Evolutionary conservation across 768 basidiomycete genomes (phyloP), one percentile per base, ranked within the genome.

Genomic region (Rossbeevera mucosa): DNA sequence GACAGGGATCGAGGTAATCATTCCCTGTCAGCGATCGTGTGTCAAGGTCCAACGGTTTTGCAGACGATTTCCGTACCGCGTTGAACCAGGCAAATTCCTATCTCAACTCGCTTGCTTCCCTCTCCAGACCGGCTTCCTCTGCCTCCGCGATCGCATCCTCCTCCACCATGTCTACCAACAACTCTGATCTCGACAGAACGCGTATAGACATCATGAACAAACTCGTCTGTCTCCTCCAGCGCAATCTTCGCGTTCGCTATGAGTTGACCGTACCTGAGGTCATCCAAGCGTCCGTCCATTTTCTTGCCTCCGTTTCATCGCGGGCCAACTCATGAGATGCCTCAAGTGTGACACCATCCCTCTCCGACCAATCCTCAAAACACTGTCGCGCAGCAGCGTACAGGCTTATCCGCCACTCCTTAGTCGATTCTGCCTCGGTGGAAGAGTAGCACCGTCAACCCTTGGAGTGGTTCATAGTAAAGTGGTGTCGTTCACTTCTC

Each of bases 381-480:
- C 79, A 85, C 45, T 82, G 87, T 59, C 81, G 92, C 33, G 84
- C 94, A 11, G 82, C 83, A 2, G 88, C 86, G 0, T 98, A 95
- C 69, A 79, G 93, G 40, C 75, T 94, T 2, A 75, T 97, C 16
- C 82, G 95, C 18, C 85, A 94, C 62, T 72, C 80, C 1, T 65
- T 94, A 6, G 80, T 92, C 4, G 91, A 94, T 60, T 62, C 73
- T 0, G 77, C 85, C n/a, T 82, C 84, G 0, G 86, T 92, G 43
- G 78, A 79, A 51, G 75, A 73, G 20, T 72, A 96, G 28, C 76
- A 80, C 12, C 74, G 75, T 50, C 78, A 82, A 20, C 78, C 85
- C 16, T 67, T 96, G 29, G 92, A 96, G 59, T 94, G 91, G 86
- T 92, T 90, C 63, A 81, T 98, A 43, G 81, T 97, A 57, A 88